Base-by-base conservation (phyloP, 768 basidiomycete species). In the Boletales sp. region DNA sequence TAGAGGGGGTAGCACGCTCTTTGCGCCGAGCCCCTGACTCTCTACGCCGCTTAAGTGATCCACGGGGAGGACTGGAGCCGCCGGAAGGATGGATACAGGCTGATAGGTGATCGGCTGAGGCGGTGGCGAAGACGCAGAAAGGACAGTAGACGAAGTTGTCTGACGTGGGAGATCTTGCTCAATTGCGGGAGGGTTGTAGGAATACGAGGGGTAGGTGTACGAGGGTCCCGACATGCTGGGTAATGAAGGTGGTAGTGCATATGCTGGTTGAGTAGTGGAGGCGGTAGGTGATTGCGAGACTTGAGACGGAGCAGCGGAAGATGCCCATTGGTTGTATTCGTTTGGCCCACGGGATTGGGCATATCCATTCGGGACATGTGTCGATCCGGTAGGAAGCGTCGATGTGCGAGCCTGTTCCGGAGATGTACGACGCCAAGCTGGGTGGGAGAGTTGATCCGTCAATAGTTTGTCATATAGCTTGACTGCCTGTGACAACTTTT, bases 401-500 rank as follows among this genome's bases (percentile, higher is more conserved):
- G 64, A 48, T 1, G 57, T 49, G 43, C 43, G 62, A 36, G 40
- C 24, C 18, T 52, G 60, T 45, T 62, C 63, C 5, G 51, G 42
- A 35, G 66, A 51, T 13, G 64, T 47, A 38, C 54, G 66, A 37
- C 81, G 72, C 84, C 87, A 88, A 36, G 80, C 73, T 1, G 87
- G 87, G 37, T 81, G 83, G 3, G 84, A 76, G 11, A 94, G 75
- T 63, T 94, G 90, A 55, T 90, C 80, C 21, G 93, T 93, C 38
- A 95, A 72, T 18, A 97, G 73, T 47, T 86, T 81, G 57, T 97
- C 94, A 64, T 97, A 98, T 4, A 97, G 72, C 63, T 88, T 87
- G 40, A 97, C 92, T 0, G 91, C 93, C 65, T 95, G 83, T 1
- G 91, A 89, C 10, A 99, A 69, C 68, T 97, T 95, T 41, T 88